Conservation (phyloP, 2,329 filamentous ascomycete genomes). For the Ophiostoma tasmaniense region DNA sequence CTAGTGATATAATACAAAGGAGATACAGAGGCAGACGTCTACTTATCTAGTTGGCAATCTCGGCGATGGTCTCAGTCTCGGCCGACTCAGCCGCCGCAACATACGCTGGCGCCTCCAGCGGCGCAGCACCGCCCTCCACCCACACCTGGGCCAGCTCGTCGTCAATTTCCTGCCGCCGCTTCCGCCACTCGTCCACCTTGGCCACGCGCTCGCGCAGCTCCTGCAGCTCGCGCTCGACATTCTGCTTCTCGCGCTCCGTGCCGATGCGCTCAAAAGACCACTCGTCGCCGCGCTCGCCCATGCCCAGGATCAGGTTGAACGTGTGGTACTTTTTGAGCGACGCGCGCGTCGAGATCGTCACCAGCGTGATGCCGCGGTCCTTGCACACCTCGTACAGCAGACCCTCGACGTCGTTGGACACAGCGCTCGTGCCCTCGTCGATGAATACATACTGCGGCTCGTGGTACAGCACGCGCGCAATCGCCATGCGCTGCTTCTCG, state of each 20-base stretch:
- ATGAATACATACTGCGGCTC: slow-evolving; percentile 91
- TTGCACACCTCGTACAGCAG: slow-evolving; percentile 89
- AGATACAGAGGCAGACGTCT: not conserved
- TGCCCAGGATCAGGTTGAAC: slow-evolving; percentile 76
- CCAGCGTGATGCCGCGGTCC: slow-evolving; percentile 84
- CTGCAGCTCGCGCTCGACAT: slow-evolving; percentile 81
- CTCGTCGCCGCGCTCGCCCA: slow-evolving; percentile 70
- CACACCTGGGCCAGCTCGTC: slow-evolving; percentile 61
- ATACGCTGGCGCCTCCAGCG: slow-evolving; percentile 42
- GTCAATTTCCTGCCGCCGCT: slow-evolving; percentile 71
- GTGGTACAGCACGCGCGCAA: slow-evolving; percentile 86
- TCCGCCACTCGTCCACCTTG: slow-evolving; percentile 78
- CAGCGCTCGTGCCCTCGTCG: slow-evolving; percentile 91
- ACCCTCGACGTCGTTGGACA: slow-evolving; percentile 90
- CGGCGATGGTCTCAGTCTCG: not conserved
- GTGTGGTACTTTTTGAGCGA: slow-evolving; percentile 94
- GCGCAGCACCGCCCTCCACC: slow-evolving; percentile 42
- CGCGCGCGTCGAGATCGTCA: slow-evolving; percentile 90
- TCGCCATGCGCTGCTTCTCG: slow-evolving; percentile 92
- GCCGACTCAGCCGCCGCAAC: slow-evolving; percentile 14
- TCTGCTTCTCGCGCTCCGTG: slow-evolving; percentile 84
- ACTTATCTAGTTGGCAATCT: not conserved
- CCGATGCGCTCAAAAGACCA: slow-evolving; percentile 95
- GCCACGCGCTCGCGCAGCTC: slow-evolving; percentile 72
- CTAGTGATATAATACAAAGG: not conserved